Conservation (phyloP, 192 early-diverging fungal species). For the Backusella circina region DNA sequence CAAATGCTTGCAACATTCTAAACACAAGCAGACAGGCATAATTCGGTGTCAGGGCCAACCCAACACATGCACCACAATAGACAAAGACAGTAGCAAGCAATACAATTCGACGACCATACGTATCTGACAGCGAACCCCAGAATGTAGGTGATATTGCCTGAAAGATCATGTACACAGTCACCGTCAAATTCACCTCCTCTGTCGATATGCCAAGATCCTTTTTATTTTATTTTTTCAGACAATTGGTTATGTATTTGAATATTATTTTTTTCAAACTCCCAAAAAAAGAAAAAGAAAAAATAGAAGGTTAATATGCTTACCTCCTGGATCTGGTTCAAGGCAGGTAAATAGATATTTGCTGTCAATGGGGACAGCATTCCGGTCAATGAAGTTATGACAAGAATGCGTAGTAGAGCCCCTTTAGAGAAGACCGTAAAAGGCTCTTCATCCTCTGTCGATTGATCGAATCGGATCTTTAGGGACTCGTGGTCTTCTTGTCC, state of each 20-base stretch:
- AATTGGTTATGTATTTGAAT: not conserved
- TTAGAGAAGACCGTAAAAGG: conserved; percentile 20
- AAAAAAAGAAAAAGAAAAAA: not conserved
- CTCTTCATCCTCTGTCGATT: not conserved
- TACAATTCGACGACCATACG: conserved; percentile 30
- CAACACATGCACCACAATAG: conserved; percentile 28
- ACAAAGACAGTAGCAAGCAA: conserved; percentile 26
- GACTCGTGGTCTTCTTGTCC: not conserved
- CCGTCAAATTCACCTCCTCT: conserved; percentile 13
- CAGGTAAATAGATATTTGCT: conserved; percentile 26
- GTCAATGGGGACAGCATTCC: conserved; percentile 23
- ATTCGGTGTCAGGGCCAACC: conserved; percentile 19
- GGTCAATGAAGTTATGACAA: conserved; percentile 31
- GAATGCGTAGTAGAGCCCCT: conserved; percentile 30
- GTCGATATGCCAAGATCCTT: conserved; percentile 5
- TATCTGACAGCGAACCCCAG: conserved; percentile 35
- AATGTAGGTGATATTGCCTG: conserved; percentile 33
- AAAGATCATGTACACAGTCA: conserved; percentile 21
- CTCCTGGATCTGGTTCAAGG: conserved; percentile 13
- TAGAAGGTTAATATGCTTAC: too few relatives aligned
- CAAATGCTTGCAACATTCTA: conserved; percentile 34
- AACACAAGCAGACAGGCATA: conserved; percentile 19
- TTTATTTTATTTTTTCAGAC: too few relatives aligned
- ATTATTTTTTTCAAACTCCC: not conserved
- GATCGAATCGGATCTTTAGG: not conserved